Evolutionary conservation across 345 rosid species (phyloP).

Genomic region (Moricandia arvensis): DNA sequence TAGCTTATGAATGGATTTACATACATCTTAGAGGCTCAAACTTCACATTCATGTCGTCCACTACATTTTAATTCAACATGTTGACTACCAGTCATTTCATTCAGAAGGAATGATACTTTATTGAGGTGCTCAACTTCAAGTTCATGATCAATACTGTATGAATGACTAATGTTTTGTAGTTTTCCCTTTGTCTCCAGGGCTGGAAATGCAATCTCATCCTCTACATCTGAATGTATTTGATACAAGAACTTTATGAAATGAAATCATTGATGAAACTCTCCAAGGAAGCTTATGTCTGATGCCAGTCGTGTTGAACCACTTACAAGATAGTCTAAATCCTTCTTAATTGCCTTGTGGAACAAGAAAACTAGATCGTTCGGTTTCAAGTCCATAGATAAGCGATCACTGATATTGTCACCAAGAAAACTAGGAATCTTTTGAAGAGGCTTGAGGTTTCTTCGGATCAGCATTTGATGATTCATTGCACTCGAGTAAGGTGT

Average conservation of each 20-base stretch:
- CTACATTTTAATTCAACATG: constrained; percentile 20
- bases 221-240: constrained; percentile 65
- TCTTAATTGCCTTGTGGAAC: constrained; percentile 78
- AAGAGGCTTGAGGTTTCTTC: constrained; percentile 30
- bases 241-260: constrained; percentile 51
- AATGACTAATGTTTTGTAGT: constrained; percentile 55
- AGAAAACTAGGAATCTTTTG: constrained; percentile 28
- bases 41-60: constrained; percentile 31
- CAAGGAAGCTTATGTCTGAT: constrained; percentile 48
- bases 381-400: constrained; percentile 36
- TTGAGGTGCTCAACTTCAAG: constrained; percentile 49
- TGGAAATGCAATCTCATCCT: constrained; percentile 84
- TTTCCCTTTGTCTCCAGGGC: constrained; percentile 70
- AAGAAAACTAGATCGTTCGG: constrained; percentile 69
- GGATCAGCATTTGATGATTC: constrained; percentile 42
- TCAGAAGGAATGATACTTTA: constrained; percentile 53
- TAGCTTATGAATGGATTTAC: constrained; percentile 61
- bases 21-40: constrained; percentile 57
- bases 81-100: constrained; percentile 43
- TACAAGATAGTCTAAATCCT: constrained; percentile 67
- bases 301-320: constrained; percentile 50
- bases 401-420: constrained; percentile 32
- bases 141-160: constrained; percentile 67
- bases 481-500: constrained; percentile 49
- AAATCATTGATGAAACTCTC: constrained; percentile 56